Evolutionary conservation across 2,329 filamentous ascomycete species (phyloP).

Genomic region (Pseudogymnoascus sp.): DNA sequence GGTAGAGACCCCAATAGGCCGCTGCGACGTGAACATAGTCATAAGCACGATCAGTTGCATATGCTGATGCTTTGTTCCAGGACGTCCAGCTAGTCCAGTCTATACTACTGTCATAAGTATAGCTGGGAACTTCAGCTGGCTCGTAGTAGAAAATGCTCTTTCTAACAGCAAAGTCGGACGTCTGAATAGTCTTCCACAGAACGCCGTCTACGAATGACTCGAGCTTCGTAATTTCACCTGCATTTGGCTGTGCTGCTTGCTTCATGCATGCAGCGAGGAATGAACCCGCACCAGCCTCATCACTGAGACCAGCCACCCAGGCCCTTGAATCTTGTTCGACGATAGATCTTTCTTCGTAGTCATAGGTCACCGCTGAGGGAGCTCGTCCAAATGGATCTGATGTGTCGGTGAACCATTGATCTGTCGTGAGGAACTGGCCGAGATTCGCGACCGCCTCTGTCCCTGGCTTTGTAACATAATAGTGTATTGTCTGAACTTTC

Average conservation of each 20-base stretch:
- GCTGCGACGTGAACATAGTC: constrained; percentile 51
- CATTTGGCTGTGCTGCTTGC: constrained; percentile 42
- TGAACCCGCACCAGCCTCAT: constrained; percentile 51
- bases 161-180: constrained; percentile 39
- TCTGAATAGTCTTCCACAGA: constrained; percentile 43
- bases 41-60: constrained; percentile 44
- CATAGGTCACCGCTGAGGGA: constrained; percentile 50
- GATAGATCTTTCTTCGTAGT: constrained; percentile 38
- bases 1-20: constrained; percentile 51
- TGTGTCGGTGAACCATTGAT: constrained; percentile 44
- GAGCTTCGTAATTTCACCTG: constrained; percentile 42
- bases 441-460: constrained; percentile 39
- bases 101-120: constrained; percentile 36
- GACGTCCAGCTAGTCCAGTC: constrained; percentile 45
- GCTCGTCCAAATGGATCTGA: constrained; percentile 47
- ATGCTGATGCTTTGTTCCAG: constrained; percentile 42
- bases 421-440: constrained; percentile 46
- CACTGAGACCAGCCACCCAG: constrained; percentile 53
- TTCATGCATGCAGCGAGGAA: constrained; percentile 50
- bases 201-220: constrained; percentile 47
- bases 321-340: constrained; percentile 42
- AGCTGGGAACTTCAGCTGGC: constrained; percentile 34
- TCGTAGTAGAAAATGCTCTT: constrained; percentile 53
- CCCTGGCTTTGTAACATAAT: constrained; percentile 44
- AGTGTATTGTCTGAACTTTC: constrained; percentile 47